Percentiles rank a stretch among this genome's conserved stretches.
Conservation (phyloP, 306 rosid genomes). For the Dryas alaskensis region DNA sequence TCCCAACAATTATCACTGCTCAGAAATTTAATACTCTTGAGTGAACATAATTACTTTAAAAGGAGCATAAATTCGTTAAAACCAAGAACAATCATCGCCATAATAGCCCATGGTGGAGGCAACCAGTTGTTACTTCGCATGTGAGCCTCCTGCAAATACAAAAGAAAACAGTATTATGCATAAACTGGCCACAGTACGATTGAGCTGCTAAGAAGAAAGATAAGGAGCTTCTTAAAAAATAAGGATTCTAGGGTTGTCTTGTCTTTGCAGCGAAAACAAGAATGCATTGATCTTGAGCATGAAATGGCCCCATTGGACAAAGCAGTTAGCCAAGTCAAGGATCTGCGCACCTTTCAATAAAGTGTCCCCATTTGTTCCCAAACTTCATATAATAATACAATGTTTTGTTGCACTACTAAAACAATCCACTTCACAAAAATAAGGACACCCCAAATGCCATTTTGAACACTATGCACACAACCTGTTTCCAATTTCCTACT, state of each 20-base stretch:
- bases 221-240: background rate
- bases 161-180: background rate
- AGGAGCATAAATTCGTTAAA: conserved; percentile 79
- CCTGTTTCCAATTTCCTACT: background rate
- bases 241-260: background rate
- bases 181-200: background rate
- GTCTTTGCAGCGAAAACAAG: background rate
- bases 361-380: background rate
- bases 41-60: conserved; percentile 52
- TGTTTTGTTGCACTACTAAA: background rate
- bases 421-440: background rate
- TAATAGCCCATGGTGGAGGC: conserved; percentile 95
- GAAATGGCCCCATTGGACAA: background rate
- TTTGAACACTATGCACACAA: background rate
- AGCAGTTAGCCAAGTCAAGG: background rate
- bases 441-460: background rate
- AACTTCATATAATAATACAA: background rate
- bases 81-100: conserved; percentile 71
- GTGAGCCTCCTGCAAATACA: conserved; percentile 69
- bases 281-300: background rate
- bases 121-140: conserved; percentile 76
- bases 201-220: background rate
- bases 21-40: conserved; percentile 9
- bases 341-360: background rate
- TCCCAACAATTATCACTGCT: background rate